Evolutionary conservation across 192 early-diverging fungal species (phyloP).

Genomic region (Geranomyces michiganensis): DNA sequence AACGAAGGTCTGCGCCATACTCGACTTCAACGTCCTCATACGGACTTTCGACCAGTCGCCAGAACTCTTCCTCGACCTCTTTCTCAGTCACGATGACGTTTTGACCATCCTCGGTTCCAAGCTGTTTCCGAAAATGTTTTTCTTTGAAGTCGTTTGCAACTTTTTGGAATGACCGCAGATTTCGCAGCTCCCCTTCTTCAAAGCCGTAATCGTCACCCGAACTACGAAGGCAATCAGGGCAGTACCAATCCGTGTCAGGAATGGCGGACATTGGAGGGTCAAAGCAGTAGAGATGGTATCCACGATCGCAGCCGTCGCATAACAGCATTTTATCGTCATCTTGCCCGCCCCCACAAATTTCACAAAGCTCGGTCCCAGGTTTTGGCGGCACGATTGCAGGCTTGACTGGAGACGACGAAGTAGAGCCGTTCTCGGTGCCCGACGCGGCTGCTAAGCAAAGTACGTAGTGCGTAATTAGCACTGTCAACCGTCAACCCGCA

Average conservation of each 20-base stretch:
- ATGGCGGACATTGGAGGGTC: constrained; percentile 61
- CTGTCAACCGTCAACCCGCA: background rate
- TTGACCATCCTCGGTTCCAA: constrained; percentile 11
- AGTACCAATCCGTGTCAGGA: constrained; percentile 78
- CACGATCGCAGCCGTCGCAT: constrained; percentile 83
- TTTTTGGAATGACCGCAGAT: constrained; percentile 73
- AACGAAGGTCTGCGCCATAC: constrained; percentile 93
- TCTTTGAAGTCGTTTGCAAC: constrained; percentile 81
- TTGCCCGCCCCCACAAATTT: constrained; percentile 49
- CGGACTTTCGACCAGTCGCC: constrained; percentile 82
- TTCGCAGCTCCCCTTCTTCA: constrained; percentile 76
- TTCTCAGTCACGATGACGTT: constrained; percentile 62
- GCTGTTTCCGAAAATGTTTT: constrained; percentile 61
- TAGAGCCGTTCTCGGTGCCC: background rate
- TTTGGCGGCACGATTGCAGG: no score
- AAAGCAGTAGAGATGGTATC: constrained; percentile 80
- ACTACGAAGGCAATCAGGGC: constrained; percentile 73
- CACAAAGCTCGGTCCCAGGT: constrained; percentile 25
- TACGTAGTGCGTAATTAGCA: background rate
- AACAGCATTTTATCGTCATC: constrained; percentile 67
- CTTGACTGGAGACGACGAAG: no score
- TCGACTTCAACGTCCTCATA: constrained; percentile 88
- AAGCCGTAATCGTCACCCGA: constrained; percentile 89
- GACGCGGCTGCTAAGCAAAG: background rate
- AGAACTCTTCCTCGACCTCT: constrained; percentile 87